Conservation (phyloP, 495 filamentous ascomycete species). For the Aspergillus baeticus region DNA sequence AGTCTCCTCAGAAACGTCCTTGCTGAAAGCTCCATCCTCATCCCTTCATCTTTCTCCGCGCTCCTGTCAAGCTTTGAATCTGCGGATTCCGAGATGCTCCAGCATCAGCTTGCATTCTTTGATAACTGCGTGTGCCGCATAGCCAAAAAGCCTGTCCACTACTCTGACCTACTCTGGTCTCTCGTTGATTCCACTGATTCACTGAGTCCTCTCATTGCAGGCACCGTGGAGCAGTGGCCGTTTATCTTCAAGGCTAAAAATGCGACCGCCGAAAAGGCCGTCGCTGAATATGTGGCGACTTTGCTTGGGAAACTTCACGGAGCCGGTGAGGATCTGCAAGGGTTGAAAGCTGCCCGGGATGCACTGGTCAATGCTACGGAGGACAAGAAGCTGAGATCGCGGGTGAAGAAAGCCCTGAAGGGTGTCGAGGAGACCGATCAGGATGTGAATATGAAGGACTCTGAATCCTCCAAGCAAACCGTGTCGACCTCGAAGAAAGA, state of each 20-base stretch:
- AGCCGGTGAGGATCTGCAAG: conserved; percentile 40
- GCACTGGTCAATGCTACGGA: conserved; percentile 35
- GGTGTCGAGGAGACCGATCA: conserved; percentile 23
- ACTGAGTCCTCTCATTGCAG: conserved; percentile 57
- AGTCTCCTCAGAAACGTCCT: conserved; percentile 34
- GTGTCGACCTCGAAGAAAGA: conserved; percentile 9
- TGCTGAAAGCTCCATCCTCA: conserved; percentile 36
- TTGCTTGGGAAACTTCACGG: conserved; percentile 45
- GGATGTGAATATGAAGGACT: conserved; percentile 23
- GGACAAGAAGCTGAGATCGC: conserved; percentile 35
- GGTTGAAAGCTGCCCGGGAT: conserved; percentile 43
- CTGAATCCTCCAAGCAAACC: conserved; percentile 15
- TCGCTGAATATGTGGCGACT: conserved; percentile 56
- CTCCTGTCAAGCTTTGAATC: conserved; percentile 44
- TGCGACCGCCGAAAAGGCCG: conserved; percentile 28
- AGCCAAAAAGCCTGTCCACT: conserved; percentile 71
- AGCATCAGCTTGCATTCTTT: conserved; percentile 56
- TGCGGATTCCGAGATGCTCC: conserved; percentile 32
- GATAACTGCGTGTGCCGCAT: conserved; percentile 76
- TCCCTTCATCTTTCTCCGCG: conserved; percentile 34
- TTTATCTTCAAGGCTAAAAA: conserved; percentile 57
- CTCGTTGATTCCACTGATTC: conserved; percentile 34
- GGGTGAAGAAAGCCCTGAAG: conserved; percentile 43
- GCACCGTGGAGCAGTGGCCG: conserved; percentile 74
- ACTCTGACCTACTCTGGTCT: conserved; percentile 51